Evolutionary conservation across 2,329 filamentous ascomycete genomes (phyloP).

Genomic region (Pseudogymnoascus sp.): DNA sequence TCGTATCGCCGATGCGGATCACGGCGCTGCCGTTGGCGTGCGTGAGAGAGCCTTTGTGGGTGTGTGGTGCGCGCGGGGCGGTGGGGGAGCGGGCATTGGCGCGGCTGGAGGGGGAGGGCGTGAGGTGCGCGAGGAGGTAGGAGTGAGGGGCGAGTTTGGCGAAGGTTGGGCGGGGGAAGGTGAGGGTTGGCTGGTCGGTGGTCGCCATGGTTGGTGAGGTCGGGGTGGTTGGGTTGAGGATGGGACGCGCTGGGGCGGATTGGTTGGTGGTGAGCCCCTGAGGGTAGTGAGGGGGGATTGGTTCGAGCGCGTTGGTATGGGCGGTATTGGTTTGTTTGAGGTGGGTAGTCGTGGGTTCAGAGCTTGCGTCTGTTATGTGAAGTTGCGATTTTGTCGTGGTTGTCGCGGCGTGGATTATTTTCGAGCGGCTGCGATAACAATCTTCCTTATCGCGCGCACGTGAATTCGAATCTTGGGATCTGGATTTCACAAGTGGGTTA

Average conservation of each 20-base stretch:
- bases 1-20: constrained; percentile 80
- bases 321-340: not conserved
- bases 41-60: constrained; percentile 77
- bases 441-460: not conserved
- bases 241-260: not conserved
- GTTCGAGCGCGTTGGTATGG: not conserved
- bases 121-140: constrained; percentile 83
- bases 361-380: not conserved
- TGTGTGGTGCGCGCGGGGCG: constrained; percentile 61
- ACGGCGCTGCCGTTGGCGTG: constrained; percentile 88
- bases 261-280: not conserved
- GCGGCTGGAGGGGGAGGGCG: constrained; percentile 53
- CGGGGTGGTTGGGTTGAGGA: not conserved
- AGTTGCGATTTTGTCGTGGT: not conserved
- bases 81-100: constrained; percentile 71
- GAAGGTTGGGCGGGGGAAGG: constrained; percentile 61
- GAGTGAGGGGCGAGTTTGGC: constrained; percentile 83
- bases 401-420: not conserved
- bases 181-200: constrained; percentile 23
- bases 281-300: not conserved
- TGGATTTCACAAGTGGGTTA: not conserved
- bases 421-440: not conserved
- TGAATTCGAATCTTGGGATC: not conserved
- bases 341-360: not conserved
- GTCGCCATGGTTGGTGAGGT: not conserved